phyloP scores from a whole-genome alignment of 2,329 filamentous ascomycete genomes.

The Exophiala oligosperma region DNA sequence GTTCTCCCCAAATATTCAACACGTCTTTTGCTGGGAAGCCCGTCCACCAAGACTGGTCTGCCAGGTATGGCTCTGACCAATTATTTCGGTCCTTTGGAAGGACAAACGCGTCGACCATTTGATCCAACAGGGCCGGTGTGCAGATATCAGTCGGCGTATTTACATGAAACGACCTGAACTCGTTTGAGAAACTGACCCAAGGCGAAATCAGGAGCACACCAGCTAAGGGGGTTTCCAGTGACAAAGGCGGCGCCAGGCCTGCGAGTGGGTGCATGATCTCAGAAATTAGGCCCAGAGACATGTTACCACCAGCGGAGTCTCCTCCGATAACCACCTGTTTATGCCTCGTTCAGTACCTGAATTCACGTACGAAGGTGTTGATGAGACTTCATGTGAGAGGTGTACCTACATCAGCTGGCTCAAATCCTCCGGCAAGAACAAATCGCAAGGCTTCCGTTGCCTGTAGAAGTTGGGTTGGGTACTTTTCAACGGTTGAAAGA shows the following conservation, averaged over 20 bases:
- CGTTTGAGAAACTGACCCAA: conserved; percentile 6
- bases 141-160: conserved; percentile 9
- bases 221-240: neutral
- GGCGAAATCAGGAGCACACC: conserved; percentile 11
- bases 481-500: neutral
- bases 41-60: conserved; percentile 7
- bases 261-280: neutral
- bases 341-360: too few species aligned
- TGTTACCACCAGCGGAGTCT: conserved; percentile 20
- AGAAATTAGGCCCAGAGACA: conserved; percentile 10
- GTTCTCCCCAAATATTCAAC: conserved; percentile 7
- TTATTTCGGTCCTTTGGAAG: conserved; percentile 1
- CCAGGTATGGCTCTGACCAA: conserved; percentile 3
- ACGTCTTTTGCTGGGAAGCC: neutral
- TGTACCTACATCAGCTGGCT: conserved; percentile 7
- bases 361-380: neutral
- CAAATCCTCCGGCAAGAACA: conserved; percentile 2
- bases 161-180: neutral
- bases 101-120: neutral
- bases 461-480: conserved; percentile 9
- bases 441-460: conserved; percentile 3
- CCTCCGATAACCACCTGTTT: conserved; percentile 20
- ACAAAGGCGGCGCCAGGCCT: neutral
- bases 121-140: neutral
- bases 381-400: neutral